These are phyloP conservation scores for Pythium phragmiticola DNA, from an alignment of 352 stramenopile species.

Conservation along the genomic window DNA sequence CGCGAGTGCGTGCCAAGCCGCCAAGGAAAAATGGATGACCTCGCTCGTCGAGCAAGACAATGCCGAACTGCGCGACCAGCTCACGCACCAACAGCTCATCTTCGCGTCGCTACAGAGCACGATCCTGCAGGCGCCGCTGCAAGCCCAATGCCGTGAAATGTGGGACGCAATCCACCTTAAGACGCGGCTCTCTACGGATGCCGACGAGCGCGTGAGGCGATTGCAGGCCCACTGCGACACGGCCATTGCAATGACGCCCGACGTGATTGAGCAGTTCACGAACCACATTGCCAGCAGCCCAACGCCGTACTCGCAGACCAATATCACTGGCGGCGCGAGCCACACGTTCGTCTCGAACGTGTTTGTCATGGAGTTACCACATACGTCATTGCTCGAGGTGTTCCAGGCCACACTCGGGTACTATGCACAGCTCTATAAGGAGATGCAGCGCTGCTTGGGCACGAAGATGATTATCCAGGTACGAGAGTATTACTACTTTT, in stretches of 20 bases:
- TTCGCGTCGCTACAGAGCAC: constrained; percentile 57
- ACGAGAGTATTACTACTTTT: background rate
- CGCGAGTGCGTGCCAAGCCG: constrained; percentile 38
- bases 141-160: constrained; percentile 46
- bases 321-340: constrained; percentile 48
- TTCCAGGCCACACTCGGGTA: constrained; percentile 38
- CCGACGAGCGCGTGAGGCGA: constrained; percentile 30
- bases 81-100: constrained; percentile 63
- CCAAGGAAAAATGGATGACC: constrained; percentile 56
- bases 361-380: constrained; percentile 43
- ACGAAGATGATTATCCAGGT: constrained; percentile 33
- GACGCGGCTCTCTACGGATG: constrained; percentile 23
- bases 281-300: constrained; percentile 29
- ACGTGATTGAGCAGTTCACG: constrained; percentile 41
- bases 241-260: constrained; percentile 33
- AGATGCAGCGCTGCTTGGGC: constrained; percentile 35
- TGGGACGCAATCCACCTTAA: constrained; percentile 51
- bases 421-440: constrained; percentile 35
- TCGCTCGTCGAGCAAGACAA: constrained; percentile 51
- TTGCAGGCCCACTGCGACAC: constrained; percentile 40
- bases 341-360: constrained; percentile 56
- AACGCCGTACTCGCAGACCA: constrained; percentile 58
- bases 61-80: constrained; percentile 49
- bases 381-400: constrained; percentile 35
- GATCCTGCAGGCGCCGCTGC: constrained; percentile 51